A percentile compares a stretch with the other conserved stretches of the same genome.
phyloP scores from a whole-genome alignment of 495 filamentous ascomycete genomes.

The Trichoderma gamsii region DNA sequence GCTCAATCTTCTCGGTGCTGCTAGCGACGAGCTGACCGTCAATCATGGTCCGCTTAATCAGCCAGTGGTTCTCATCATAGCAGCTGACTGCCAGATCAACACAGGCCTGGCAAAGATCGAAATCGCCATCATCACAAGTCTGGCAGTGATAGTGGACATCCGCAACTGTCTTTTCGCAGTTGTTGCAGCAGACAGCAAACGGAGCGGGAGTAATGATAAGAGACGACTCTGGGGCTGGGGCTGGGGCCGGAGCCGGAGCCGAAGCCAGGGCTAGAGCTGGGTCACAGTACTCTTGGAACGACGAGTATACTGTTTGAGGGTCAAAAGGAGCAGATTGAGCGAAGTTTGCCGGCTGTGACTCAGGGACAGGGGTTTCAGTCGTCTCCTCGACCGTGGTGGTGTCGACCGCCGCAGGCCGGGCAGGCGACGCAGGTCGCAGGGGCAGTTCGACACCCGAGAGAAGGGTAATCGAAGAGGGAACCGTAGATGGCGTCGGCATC shows the following conservation, averaged over 20 bases:
- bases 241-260: background rate
- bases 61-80: slow-evolving; percentile 72
- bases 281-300: background rate
- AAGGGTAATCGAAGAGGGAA: background rate
- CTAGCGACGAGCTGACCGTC: slow-evolving; percentile 76
- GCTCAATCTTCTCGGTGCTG: slow-evolving; percentile 69
- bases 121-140: slow-evolving; percentile 88
- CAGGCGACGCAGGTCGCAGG: background rate
- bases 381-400: background rate
- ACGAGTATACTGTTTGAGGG: background rate
- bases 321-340: background rate
- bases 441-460: slow-evolving; percentile 3
- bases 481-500: background rate
- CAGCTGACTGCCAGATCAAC: slow-evolving; percentile 70
- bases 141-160: slow-evolving; percentile 91
- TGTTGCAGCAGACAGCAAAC: slow-evolving; percentile 84
- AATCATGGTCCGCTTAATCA: slow-evolving; percentile 82
- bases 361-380: background rate
- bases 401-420: background rate
- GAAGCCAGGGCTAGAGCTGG: background rate
- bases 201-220: slow-evolving; percentile 21
- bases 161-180: slow-evolving; percentile 69
- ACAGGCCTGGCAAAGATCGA: slow-evolving; percentile 82
- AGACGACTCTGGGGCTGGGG: background rate
- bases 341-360: background rate